Conservation (phyloP, 140 eudicot species). For the Anethum foeniculum region DNA sequence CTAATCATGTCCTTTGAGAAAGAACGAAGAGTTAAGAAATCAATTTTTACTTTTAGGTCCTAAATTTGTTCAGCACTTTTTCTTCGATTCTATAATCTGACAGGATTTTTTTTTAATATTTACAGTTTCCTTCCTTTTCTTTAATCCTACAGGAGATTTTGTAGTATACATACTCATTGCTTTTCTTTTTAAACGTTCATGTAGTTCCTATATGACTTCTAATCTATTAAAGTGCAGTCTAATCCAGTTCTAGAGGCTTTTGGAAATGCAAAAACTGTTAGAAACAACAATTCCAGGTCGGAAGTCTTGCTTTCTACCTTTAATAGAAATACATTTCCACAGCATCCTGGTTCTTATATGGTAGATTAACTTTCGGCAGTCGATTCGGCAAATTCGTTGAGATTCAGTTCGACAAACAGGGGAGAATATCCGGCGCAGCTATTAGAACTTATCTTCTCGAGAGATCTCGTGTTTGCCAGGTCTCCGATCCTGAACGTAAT, state of each 20-base stretch:
- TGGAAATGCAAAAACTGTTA: constrained; percentile 98
- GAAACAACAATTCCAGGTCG: constrained; percentile 94
- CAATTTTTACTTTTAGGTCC: background rate
- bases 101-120: background rate
- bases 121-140: background rate
- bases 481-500: constrained; percentile 95
- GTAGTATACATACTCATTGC: background rate
- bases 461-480: constrained; percentile 94
- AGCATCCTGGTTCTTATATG: constrained; percentile 9
- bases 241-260: constrained; percentile 99
- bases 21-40: background rate
- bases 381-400: constrained; percentile 98
- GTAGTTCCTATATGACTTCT: background rate
- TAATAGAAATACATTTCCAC: background rate
- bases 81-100: background rate
- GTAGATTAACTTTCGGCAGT: constrained; percentile 34
- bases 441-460: constrained; percentile 93
- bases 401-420: constrained; percentile 83
- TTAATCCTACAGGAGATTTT: background rate
- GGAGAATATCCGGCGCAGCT: constrained; percentile 96
- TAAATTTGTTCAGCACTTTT: background rate
- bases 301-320: constrained; percentile 8
- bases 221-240: constrained; percentile 53
- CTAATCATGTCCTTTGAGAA: background rate
- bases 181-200: background rate